Percentiles rank a stretch among this genome's conserved stretches.
phyloP scores from a whole-genome alignment of 1,284 basidiomycete genomes.

The Pseudozyma thailandica region DNA sequence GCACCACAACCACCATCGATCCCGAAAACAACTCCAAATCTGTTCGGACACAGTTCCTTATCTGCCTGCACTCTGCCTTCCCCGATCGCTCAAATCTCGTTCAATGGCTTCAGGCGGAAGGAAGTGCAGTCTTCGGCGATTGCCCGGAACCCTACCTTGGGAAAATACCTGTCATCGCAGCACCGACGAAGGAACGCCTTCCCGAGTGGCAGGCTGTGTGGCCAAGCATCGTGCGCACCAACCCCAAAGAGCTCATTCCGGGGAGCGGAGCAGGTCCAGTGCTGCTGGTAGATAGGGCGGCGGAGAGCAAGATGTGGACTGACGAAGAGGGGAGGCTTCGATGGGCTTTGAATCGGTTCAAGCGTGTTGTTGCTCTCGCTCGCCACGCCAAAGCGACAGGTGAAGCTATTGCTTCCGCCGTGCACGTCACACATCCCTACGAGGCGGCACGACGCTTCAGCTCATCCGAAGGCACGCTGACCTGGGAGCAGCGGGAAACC shows the following conservation, averaged over 20 bases:
- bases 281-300: conserved; percentile 48
- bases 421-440: conserved; percentile 50
- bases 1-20: conserved; percentile 22
- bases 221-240: conserved; percentile 59
- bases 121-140: conserved; percentile 16
- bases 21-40: conserved; percentile 5
- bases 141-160: conserved; percentile 69
- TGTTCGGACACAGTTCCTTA: conserved; percentile 26
- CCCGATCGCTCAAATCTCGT: conserved; percentile 19
- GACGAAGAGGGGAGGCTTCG: conserved; percentile 7
- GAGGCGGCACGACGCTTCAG: conserved; percentile 6
- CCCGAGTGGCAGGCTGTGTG: conserved; percentile 68
- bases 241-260: conserved; percentile 31
- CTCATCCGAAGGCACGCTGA: not conserved
- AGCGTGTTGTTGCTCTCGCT: conserved; percentile 42
- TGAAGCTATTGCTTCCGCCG: conserved; percentile 10
- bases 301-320: conserved; percentile 44
- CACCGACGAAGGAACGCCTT: conserved; percentile 78
- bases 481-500: conserved; percentile 24
- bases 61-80: conserved; percentile 38
- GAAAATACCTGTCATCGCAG: conserved; percentile 77
- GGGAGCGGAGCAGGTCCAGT: conserved; percentile 11
- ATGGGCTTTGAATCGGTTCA: conserved; percentile 40
- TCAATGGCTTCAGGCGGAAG: conserved; percentile 14
- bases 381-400: conserved; percentile 12